A percentile compares a stretch with the other conserved stretches of the same genome.
Conservation (phyloP, 352 stramenopile genomes). For the Lagenidium giganteum region DNA sequence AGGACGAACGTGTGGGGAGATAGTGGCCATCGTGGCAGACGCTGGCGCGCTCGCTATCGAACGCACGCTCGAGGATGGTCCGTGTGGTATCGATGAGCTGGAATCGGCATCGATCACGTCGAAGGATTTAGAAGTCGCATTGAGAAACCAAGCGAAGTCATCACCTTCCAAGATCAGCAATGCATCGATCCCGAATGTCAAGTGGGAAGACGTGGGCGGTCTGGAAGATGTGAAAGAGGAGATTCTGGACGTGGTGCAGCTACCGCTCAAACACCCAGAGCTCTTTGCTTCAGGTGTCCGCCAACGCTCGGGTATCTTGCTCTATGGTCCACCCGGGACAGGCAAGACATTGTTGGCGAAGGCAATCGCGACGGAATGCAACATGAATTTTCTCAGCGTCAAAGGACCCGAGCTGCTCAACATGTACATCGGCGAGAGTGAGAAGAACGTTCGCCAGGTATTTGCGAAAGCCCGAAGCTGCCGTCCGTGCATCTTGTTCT, state of each 20-base stretch:
- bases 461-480: constrained; percentile 88
- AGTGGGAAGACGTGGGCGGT: constrained; percentile 98
- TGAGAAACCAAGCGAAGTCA: constrained; percentile 60
- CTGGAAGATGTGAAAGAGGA: constrained; percentile 98
- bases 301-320: constrained; percentile 75
- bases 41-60: constrained; percentile 48
- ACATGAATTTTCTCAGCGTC: constrained; percentile 95
- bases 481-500: constrained; percentile 89
- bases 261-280: constrained; percentile 80
- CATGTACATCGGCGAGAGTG: constrained; percentile 97
- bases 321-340: constrained; percentile 84
- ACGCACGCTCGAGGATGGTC: constrained; percentile 22
- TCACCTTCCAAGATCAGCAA: constrained; percentile 62
- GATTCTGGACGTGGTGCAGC: constrained; percentile 86
- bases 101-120: constrained; percentile 24
- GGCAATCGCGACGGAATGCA: constrained; percentile 94
- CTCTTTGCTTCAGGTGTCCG: constrained; percentile 73
- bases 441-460: constrained; percentile 94
- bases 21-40: constrained; percentile 61
- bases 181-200: constrained; percentile 91
- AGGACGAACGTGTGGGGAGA: constrained; percentile 68
- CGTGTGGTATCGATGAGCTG: constrained; percentile 16
- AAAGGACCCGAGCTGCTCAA: constrained; percentile 96
- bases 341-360: constrained; percentile 95
- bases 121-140: constrained; percentile 43